A percentile compares a stretch with the other conserved stretches of the same genome.
phyloP scores from a whole-genome alignment of 2,329 filamentous ascomycete species.

The Penicillium glabrum region DNA sequence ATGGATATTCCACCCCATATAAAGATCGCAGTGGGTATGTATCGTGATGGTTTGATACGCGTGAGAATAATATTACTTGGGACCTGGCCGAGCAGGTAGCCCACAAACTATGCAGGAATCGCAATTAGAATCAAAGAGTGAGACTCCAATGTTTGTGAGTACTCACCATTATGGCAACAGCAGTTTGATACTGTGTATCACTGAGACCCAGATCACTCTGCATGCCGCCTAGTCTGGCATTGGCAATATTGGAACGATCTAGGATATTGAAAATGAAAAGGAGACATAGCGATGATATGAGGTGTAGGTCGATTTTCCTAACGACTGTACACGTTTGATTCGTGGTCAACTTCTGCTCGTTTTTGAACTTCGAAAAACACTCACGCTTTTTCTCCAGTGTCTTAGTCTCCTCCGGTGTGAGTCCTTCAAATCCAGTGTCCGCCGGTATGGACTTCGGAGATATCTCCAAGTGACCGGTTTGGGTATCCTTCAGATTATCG shows the following conservation, averaged over 20 bases:
- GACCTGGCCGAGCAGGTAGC: conserved; percentile 52
- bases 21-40: conserved; percentile 39
- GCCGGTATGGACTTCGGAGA: background rate
- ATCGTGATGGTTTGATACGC: conserved; percentile 27
- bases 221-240: conserved; percentile 64
- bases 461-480: conserved; percentile 3
- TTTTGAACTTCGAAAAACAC: background rate
- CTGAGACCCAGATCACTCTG: conserved; percentile 59
- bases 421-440: conserved; percentile 1
- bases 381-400: conserved; percentile 1
- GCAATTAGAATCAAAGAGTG: too few species aligned
- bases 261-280: conserved; percentile 40
- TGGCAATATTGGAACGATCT: conserved; percentile 67
- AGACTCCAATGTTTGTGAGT: too few species aligned
- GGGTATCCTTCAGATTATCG: background rate
- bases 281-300: conserved; percentile 15
- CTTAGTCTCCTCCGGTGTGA: background rate
- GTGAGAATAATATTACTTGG: conserved; percentile 40
- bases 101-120: conserved; percentile 18
- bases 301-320: conserved; percentile 16
- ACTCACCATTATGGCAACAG: conserved; percentile 61
- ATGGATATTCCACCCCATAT: conserved; percentile 20
- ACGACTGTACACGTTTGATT: conserved; percentile 3
- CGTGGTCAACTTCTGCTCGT: background rate
- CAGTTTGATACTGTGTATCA: conserved; percentile 63